Evolutionary conservation across 1,139 yeast species (phyloP).

Genomic region (Pichia sp.): DNA sequence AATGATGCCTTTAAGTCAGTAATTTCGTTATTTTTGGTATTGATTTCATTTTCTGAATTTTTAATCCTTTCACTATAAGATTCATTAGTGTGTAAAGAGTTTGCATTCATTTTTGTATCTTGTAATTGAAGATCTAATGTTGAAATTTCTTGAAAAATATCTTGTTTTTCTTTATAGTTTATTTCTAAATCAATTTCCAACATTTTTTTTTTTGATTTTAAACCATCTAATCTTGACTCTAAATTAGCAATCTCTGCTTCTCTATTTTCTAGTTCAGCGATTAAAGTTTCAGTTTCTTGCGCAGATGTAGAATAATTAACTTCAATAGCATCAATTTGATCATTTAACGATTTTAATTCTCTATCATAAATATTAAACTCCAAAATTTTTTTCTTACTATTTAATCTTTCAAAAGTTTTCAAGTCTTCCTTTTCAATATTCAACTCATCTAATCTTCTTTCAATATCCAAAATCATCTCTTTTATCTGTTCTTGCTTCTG

Average conservation of each 20-base stretch:
- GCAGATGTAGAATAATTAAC: constrained; percentile 50
- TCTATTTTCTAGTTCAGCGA: constrained; percentile 42
- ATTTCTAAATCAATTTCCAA: constrained; percentile 47
- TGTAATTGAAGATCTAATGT: constrained; percentile 20
- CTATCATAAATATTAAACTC: constrained; percentile 77
- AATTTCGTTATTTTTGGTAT: constrained; percentile 32
- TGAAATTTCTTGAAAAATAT: constrained; percentile 36
- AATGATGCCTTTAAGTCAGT: constrained; percentile 40
- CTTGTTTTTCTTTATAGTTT: constrained; percentile 42
- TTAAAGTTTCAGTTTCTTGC: constrained; percentile 39
- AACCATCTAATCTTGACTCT: constrained; percentile 41
- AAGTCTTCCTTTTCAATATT: constrained; percentile 78
- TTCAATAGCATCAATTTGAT: constrained; percentile 58
- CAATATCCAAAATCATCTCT: constrained; percentile 64
- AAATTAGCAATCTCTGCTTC: constrained; percentile 43
- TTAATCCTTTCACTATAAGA: constrained; percentile 5
- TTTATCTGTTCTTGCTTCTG: constrained; percentile 68
- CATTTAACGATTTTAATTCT: constrained; percentile 58
- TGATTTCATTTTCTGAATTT: constrained; percentile 18
- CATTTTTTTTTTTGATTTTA: constrained; percentile 40
- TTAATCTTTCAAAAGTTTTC: constrained; percentile 60
- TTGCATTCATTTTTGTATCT: constrained; percentile 22
- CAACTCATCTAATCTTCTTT: constrained; percentile 67
- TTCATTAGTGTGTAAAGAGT: constrained; percentile 1
- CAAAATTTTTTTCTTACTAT: constrained; percentile 59